Percentiles rank a stretch among this genome's conserved stretches.
Conservation (phyloP, 139 green algal genomes). For the Chlamydomonas schloesseri region DNA sequence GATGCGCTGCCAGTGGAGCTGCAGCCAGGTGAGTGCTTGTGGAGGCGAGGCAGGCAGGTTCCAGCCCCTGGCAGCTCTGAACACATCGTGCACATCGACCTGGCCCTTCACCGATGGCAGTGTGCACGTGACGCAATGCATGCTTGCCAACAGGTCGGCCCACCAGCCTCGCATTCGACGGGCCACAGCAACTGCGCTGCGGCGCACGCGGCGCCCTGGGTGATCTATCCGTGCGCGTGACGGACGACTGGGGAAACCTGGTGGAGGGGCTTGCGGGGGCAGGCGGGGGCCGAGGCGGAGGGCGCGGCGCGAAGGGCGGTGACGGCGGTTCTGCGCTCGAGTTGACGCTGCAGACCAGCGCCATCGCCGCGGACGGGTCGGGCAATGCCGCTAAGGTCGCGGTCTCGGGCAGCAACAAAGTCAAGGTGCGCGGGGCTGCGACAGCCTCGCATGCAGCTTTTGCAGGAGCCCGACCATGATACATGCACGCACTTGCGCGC, state of each 20-base stretch:
- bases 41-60: neutral
- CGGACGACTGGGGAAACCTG: conserved; percentile 69
- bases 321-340: conserved; percentile 54
- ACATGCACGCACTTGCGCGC: too few relatives aligned
- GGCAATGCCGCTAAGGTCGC: conserved; percentile 61
- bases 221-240: conserved; percentile 52
- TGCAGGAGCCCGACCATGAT: too few relatives aligned
- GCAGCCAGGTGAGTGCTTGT: conserved; percentile 19
- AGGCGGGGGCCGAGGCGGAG: neutral
- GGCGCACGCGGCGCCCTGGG: conserved; percentile 55
- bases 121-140: too few relatives aligned
- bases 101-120: too few relatives aligned
- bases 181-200: conserved; percentile 50
- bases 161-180: conserved; percentile 63
- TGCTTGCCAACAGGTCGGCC: conserved; percentile 45
- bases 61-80: too few relatives aligned
- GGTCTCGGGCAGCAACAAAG: conserved; percentile 68
- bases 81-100: too few relatives aligned
- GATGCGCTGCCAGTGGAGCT: conserved; percentile 69
- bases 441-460: neutral
- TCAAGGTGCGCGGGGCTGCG: conserved; percentile 25
- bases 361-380: conserved; percentile 60
- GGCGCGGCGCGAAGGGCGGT: neutral
- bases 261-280: neutral
- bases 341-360: conserved; percentile 46